Base-by-base conservation (phyloP, 352 stramenopile species). In the Globisporangium camurandrum region DNA sequence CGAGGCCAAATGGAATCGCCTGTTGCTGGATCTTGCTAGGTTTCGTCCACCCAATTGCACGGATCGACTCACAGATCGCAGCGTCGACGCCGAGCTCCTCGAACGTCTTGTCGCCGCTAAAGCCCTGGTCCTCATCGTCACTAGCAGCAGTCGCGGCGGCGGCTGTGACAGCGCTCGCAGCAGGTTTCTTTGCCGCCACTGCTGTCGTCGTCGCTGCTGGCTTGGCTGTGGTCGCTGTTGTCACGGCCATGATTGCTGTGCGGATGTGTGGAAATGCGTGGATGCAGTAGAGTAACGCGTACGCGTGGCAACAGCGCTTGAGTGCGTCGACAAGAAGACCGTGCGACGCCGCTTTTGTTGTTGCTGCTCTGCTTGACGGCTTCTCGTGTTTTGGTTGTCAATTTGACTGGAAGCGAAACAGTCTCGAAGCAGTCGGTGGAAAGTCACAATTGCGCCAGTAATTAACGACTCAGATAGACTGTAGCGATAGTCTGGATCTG, bases 11-110 rank as follows among this genome's bases (percentile, higher is more conserved):
- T 47, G 94, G 93, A 54, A 99, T 94, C 16, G 93, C 77, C 49
- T 97, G 60, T 52, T 84, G 70, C 79, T 99, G 97, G 66, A 99
- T 99, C 38, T 89, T 85, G 46, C 94, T 98, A 26, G 96, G 93
- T 51, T 71, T 75, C 12, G 67, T 77, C 96, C 96, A 99, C 36
- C 93, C 92, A 1, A 99, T 69, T 16, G 74, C 83, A n/a, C 66
- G 54, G 49, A 96, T 97, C 19, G 96, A 87, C 56, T 97, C 75
- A 61, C 87, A 95, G 28, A 99, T 82, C 22, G 90, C 65, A 17
- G 82, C 58, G 57, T 95, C 80, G 16, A 99, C 79, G 39, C 95
- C 91, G 7, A 98, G 73, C 19, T 88, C 84, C 42, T 68, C 61
- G 62, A 98, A 99, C 7, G 74, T 93, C 59, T 64, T 71, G 56